Conservation (phyloP, 805 yeast species). For the Myxozyma geophila region DNA sequence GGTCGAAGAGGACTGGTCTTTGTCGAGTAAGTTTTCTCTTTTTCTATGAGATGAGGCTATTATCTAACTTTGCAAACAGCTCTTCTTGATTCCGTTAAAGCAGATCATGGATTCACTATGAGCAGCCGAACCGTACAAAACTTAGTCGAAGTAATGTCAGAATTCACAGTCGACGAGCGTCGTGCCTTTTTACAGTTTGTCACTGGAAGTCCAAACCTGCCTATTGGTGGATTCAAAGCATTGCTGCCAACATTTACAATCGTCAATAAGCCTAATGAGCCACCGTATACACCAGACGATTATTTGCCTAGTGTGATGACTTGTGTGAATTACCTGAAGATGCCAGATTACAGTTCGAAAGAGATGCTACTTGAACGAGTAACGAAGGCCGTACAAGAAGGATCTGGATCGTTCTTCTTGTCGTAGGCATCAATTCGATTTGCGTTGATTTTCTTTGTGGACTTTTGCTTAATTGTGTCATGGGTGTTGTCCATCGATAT, state of each 20-base stretch:
- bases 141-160: constrained; percentile 64
- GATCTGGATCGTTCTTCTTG: constrained; percentile 58
- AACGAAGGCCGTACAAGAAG: constrained; percentile 77
- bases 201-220: constrained; percentile 91
- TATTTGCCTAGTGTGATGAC: constrained; percentile 98
- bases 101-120: constrained; percentile 86
- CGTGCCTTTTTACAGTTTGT: constrained; percentile 81
- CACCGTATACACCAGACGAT: constrained; percentile 68
- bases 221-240: constrained; percentile 89
- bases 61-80: constrained; percentile 49
- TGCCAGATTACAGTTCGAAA: constrained; percentile 77
- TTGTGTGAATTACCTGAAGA: constrained; percentile 89
- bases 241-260: constrained; percentile 84
- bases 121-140: constrained; percentile 67
- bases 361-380: constrained; percentile 64
- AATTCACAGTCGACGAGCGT: constrained; percentile 59
- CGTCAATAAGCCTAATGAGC: constrained; percentile 78
- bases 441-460: not conserved
- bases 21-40: constrained; percentile 31
- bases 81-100: constrained; percentile 63
- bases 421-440: constrained; percentile 4
- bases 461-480: not conserved
- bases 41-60: constrained; percentile 38
- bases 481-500: not conserved
- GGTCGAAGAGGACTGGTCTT: constrained; percentile 82